These are phyloP conservation scores for Thozetella sp. DNA, from an alignment of 495 filamentous ascomycete genomes.

Conservation along the genomic window DNA sequence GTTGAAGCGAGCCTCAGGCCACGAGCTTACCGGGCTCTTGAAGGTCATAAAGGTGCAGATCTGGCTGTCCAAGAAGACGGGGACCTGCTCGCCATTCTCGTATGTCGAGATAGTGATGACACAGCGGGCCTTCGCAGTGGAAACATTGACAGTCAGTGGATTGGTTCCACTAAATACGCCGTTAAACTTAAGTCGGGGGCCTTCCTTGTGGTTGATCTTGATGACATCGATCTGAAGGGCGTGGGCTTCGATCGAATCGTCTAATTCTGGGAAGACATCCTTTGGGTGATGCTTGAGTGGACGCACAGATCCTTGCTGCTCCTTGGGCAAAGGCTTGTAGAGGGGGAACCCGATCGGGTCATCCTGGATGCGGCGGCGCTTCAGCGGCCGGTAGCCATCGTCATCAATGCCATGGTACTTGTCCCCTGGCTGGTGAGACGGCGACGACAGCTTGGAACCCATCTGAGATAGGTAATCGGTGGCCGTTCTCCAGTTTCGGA, in stretches of 20 bases:
- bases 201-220: slow-evolving; percentile 45
- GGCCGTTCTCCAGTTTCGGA: slow-evolving; percentile 33
- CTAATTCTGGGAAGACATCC: neutral
- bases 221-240: slow-evolving; percentile 47
- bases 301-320: neutral
- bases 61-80: slow-evolving; percentile 47
- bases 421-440: slow-evolving; percentile 25
- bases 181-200: slow-evolving; percentile 30
- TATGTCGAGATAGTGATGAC: slow-evolving; percentile 37
- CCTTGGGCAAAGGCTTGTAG: slow-evolving; percentile 12
- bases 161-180: slow-evolving; percentile 38
- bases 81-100: slow-evolving; percentile 21
- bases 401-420: slow-evolving; percentile 27
- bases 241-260: slow-evolving; percentile 23
- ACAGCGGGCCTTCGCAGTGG: slow-evolving; percentile 39
- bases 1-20: slow-evolving; percentile 44
- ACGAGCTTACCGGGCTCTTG: slow-evolving; percentile 39
- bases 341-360: slow-evolving; percentile 31
- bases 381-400: slow-evolving; percentile 25
- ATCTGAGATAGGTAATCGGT: slow-evolving; percentile 31
- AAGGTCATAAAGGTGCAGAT: slow-evolving; percentile 45
- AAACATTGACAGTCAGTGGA: slow-evolving; percentile 32
- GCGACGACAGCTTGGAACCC: slow-evolving; percentile 40
- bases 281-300: slow-evolving; percentile 14
- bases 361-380: slow-evolving; percentile 39